Evolutionary conservation across 2,329 filamentous ascomycete genomes (phyloP).

Genomic region (Botrytis sinoallii): DNA sequence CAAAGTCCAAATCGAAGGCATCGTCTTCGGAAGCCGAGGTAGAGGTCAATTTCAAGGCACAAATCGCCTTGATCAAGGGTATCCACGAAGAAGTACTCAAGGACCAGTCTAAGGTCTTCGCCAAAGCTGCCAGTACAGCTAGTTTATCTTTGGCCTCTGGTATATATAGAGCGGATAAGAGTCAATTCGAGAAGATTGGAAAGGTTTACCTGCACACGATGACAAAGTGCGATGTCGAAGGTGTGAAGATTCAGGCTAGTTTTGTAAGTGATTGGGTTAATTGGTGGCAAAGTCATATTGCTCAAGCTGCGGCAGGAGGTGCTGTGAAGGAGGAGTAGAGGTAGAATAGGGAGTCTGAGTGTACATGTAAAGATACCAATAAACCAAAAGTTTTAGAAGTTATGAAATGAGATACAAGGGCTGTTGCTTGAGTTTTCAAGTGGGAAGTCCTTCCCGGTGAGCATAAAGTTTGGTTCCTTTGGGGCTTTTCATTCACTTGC

Average conservation of each 20-base stretch:
- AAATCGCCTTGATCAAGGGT: slow-evolving; percentile 52
- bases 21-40: slow-evolving; percentile 45
- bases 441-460: not conserved
- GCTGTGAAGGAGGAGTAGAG: slow-evolving; percentile 4
- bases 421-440: not conserved
- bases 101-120: slow-evolving; percentile 66
- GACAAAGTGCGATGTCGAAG: slow-evolving; percentile 55
- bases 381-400: not conserved
- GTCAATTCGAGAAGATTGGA: slow-evolving; percentile 53
- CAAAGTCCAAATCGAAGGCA: slow-evolving; percentile 60
- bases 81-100: slow-evolving; percentile 67
- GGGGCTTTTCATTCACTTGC: not conserved
- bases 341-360: not conserved
- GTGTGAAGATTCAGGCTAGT: slow-evolving; percentile 57
- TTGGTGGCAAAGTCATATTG: slow-evolving; percentile 58
- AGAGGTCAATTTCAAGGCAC: slow-evolving; percentile 43
- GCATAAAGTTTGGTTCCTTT: not conserved
- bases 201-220: slow-evolving; percentile 63
- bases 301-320: slow-evolving; percentile 9
- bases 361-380: slow-evolving; percentile 13
- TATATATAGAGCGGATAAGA: slow-evolving; percentile 54
- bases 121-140: slow-evolving; percentile 69
- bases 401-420: not conserved
- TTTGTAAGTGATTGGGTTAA: slow-evolving; percentile 74
- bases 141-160: slow-evolving; percentile 65